Evolutionary conservation across 805 yeast genomes (phyloP).

Genomic region (Pichia cephalocereana): DNA sequence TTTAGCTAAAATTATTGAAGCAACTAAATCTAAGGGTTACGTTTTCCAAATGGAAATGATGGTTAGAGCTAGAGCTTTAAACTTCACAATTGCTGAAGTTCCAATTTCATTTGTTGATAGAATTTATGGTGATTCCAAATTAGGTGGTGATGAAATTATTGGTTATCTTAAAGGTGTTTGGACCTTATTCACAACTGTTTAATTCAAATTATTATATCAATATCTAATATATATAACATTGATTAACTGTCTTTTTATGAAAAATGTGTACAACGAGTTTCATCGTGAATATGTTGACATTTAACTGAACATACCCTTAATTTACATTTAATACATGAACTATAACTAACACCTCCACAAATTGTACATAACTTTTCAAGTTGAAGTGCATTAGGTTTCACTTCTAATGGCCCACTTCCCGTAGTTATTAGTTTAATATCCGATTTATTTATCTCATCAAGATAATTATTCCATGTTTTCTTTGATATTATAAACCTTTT

Average conservation of each 20-base stretch:
- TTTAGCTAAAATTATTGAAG: constrained; percentile 54
- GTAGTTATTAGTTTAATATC: constrained; percentile 23
- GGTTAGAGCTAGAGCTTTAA: constrained; percentile 70
- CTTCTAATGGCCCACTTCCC: constrained; percentile 19
- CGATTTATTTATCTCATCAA: constrained; percentile 34
- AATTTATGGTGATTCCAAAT: constrained; percentile 67
- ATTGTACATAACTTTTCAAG: constrained; percentile 35
- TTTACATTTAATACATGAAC: constrained; percentile 33
- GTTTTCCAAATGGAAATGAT: constrained; percentile 87
- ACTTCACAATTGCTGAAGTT: constrained; percentile 68
- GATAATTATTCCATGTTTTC: constrained; percentile 31
- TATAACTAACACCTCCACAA: constrained; percentile 36
- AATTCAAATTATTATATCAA: constrained; percentile 3
- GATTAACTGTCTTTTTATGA: constrained; percentile 8
- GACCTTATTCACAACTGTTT: constrained; percentile 56
- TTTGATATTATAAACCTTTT: constrained; percentile 32
- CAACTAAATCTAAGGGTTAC: constrained; percentile 66
- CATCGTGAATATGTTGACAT: constrained; percentile 33
- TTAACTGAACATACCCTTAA: constrained; percentile 33
- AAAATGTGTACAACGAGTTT: constrained; percentile 32
- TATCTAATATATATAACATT: background rate
- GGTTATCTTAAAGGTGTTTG: constrained; percentile 73
- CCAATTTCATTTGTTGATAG: constrained; percentile 75
- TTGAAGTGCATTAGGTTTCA: constrained; percentile 24
- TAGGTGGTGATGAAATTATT: constrained; percentile 75